Evolutionary conservation across 345 rosid genomes (phyloP), one percentile per base, ranked within the genome.

Genomic region (Gossypium turneri): DNA sequence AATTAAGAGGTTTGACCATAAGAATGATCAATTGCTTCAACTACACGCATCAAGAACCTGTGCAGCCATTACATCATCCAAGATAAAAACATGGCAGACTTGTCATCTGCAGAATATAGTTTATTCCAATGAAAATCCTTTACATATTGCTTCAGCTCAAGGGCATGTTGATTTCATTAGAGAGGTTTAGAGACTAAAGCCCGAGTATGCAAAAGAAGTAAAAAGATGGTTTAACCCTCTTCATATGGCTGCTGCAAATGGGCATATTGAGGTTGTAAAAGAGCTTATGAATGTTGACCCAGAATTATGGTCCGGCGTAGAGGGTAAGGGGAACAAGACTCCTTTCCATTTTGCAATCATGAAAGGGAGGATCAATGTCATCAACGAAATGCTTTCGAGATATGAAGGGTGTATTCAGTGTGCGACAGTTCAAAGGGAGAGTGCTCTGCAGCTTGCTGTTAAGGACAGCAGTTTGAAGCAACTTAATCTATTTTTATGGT

Each of bases 201-300:
- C 82, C 10, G 84, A 78, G 52, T 75, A 66, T 7, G 75, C 75
- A 51, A 75, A 60, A 44, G 86, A 87, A 34, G 53, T 81, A 70
- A 85, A 84, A 72, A 78, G 86, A 84, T 0, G 89, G 87, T 34
- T 85, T 72, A 81, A 79, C 79, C 84, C 84, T 62, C 67, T 87
- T 64, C 89, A 87, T 64, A 17, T 76, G n/a, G 87, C 91, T 16
- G 81, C 90, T 34, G 85, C 77, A 25, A 79, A 80, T 1, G 86
- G 85, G 5, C 79, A 79, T 20, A 52, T 76, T 68, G 87, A 84
- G 45, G 58, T 78, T 12, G 85, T 81, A 53, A 84, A 48, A 80
- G 85, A 63, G 76, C 75, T 84, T 13, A 8, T 82, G 43, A 77
- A 71, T 4, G 55, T 77, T 55, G 87, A 85, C 67, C 75, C 1